Evolutionary conservation across 352 stramenopile genomes (phyloP).

Genomic region (Globisporangium middletonii): DNA sequence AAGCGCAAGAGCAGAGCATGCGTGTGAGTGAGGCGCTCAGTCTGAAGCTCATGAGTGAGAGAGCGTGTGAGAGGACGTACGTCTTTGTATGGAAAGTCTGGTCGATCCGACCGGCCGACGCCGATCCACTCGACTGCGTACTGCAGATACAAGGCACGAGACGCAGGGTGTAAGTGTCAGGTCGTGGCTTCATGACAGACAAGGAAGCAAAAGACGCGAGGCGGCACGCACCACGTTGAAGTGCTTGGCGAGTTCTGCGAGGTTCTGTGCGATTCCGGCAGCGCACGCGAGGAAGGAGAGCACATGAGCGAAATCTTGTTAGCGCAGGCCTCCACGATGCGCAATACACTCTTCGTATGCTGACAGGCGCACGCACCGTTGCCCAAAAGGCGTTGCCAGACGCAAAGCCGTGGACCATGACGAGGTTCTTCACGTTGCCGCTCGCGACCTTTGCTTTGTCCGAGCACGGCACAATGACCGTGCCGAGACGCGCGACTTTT

Average conservation of each 20-base stretch:
- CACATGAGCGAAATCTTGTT: background rate
- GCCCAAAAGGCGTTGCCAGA: slow-evolving; percentile 79
- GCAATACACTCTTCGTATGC: background rate
- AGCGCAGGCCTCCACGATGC: background rate
- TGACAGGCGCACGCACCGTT: slow-evolving; percentile 24
- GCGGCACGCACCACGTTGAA: slow-evolving; percentile 71
- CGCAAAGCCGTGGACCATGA: slow-evolving; percentile 78
- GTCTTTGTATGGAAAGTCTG: slow-evolving; percentile 63
- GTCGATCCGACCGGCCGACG: slow-evolving; percentile 69
- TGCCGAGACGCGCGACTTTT: slow-evolving; percentile 73
- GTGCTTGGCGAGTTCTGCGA: slow-evolving; percentile 63
- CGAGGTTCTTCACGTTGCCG: slow-evolving; percentile 51
- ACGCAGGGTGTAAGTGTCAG: background rate
- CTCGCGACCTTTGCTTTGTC: slow-evolving; percentile 36
- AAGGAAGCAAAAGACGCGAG: background rate
- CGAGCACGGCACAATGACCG: slow-evolving; percentile 71
- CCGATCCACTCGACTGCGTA: slow-evolving; percentile 86
- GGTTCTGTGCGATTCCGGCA: slow-evolving; percentile 31
- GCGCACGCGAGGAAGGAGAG: slow-evolving; percentile 4
- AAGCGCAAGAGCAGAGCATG: background rate
- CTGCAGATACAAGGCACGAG: slow-evolving; percentile 15
- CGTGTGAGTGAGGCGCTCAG: background rate
- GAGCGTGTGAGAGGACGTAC: slow-evolving; percentile 24
- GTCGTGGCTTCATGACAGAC: background rate
- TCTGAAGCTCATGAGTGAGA: background rate